Conservation (phyloP, 345 rosid genomes). For the Citropsis articulata region DNA sequence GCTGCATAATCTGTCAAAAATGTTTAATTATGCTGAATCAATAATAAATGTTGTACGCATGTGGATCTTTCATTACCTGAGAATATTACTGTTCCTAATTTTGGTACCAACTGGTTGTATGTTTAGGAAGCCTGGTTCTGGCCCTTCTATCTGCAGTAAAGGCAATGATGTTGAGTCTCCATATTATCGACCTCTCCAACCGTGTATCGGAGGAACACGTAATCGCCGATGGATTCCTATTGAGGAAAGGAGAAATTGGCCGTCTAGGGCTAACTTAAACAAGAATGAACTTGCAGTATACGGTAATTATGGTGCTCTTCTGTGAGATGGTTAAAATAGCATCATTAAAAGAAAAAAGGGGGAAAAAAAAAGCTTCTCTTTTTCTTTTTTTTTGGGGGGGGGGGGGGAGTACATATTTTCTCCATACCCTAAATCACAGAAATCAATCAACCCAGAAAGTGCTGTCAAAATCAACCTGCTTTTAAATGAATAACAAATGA, state of each 20-base stretch:
- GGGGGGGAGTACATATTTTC: too few relatives aligned
- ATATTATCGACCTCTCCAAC: constrained; percentile 78
- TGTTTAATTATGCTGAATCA: constrained; percentile 1
- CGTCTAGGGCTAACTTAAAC: constrained; percentile 71
- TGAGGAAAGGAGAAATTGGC: constrained; percentile 76
- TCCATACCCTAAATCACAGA: too few relatives aligned
- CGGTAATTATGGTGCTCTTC: constrained; percentile 42
- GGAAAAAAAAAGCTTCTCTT: too few relatives aligned
- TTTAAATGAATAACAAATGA: too few relatives aligned
- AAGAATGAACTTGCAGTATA: constrained; percentile 72
- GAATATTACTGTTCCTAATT: constrained; percentile 22
- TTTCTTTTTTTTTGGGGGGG: neutral
- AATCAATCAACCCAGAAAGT: too few relatives aligned
- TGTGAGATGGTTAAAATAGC: neutral
- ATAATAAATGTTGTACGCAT: neutral
- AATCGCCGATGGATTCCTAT: constrained; percentile 91
- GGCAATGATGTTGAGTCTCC: constrained; percentile 87
- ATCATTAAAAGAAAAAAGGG: neutral
- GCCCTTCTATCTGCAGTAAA: constrained; percentile 72
- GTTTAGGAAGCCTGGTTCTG: constrained; percentile 74
- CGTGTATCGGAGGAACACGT: constrained; percentile 79
- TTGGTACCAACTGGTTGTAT: constrained; percentile 12
- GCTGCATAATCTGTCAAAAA: neutral
- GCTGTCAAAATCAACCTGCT: too few relatives aligned
- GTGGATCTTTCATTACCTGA: constrained; percentile 4